A percentile compares a stretch with the other conserved stretches of the same genome.
Conservation (phyloP, 202 grass and related monocot genomes). For the Musa balbisiana region DNA sequence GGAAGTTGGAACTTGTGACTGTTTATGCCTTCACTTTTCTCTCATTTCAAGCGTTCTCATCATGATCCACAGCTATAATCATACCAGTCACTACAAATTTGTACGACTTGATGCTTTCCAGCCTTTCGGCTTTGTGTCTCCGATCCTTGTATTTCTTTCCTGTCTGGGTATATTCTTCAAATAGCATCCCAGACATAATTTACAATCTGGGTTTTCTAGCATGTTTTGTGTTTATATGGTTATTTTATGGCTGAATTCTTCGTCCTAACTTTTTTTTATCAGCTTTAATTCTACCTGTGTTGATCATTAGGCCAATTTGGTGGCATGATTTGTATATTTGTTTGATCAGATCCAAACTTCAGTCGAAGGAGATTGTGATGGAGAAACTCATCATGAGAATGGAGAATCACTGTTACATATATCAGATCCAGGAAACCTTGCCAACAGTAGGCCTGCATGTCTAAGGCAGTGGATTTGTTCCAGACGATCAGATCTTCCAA, state of each 20-base stretch:
- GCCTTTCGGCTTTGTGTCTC: not conserved
- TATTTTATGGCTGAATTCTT: not conserved
- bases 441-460: constrained; percentile 25
- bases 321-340: not conserved
- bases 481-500: constrained; percentile 36
- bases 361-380: constrained; percentile 17
- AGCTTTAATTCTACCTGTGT: not conserved
- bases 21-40: not conserved
- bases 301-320: not conserved
- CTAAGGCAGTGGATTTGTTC: constrained; percentile 43
- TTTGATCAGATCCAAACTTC: constrained; percentile 29
- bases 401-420: constrained; percentile 16
- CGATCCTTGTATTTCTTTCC: not conserved
- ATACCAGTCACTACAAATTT: no score
- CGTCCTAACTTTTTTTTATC: not conserved
- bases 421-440: constrained; percentile 31
- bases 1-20: not conserved
- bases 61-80: not conserved
- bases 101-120: not conserved
- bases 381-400: constrained; percentile 23
- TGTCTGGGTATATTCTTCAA: not conserved
- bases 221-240: not conserved
- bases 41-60: not conserved
- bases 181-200: not conserved
- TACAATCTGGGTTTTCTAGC: not conserved